Evolutionary conservation across 2,329 filamentous ascomycete species (phyloP).

Genomic region (Cordyceps pruinosa): DNA sequence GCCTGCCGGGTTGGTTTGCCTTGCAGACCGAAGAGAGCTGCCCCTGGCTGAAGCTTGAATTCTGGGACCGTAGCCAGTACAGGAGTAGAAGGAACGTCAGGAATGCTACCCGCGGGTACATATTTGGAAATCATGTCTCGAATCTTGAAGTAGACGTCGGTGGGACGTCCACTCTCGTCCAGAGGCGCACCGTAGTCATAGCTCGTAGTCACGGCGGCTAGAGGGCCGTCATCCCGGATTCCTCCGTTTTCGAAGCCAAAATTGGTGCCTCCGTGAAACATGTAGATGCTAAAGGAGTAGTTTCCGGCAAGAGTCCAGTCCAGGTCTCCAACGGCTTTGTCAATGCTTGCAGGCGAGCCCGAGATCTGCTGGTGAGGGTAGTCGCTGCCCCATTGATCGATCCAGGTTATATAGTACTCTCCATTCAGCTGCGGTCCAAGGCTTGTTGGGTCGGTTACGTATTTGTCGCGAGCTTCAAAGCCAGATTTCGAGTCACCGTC

Average conservation of each 20-base stretch:
- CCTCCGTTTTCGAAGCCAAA: slow-evolving; percentile 42
- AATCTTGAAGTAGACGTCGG: slow-evolving; percentile 35
- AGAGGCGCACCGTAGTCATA: slow-evolving; percentile 46
- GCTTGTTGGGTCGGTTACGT: slow-evolving; percentile 34
- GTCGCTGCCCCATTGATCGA: slow-evolving; percentile 37
- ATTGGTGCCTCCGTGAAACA: slow-evolving; percentile 48
- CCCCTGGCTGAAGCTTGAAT: slow-evolving; percentile 31
- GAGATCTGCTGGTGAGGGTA: slow-evolving; percentile 30
- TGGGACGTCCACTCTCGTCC: slow-evolving; percentile 42
- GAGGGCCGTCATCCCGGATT: slow-evolving; percentile 32
- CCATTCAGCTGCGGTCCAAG: slow-evolving; percentile 41
- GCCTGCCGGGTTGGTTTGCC: slow-evolving; percentile 20
- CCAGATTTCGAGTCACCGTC: slow-evolving; percentile 36
- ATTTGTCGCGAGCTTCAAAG: slow-evolving; percentile 35
- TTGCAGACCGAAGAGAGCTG: slow-evolving; percentile 30
- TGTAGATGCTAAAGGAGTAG: slow-evolving; percentile 42
- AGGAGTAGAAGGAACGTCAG: slow-evolving; percentile 28
- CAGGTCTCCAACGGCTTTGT: slow-evolving; percentile 26
- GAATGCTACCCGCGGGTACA: slow-evolving; percentile 29
- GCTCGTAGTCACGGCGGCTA: slow-evolving; percentile 35
- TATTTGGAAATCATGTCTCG: slow-evolving; percentile 33
- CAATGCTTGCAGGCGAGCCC: slow-evolving; percentile 20
- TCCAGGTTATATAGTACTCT: slow-evolving; percentile 40
- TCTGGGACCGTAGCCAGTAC: slow-evolving; percentile 27
- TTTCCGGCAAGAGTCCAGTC: slow-evolving; percentile 31